Conservation (phyloP, 345 rosid species). For the Aurinia saxatilis region DNA sequence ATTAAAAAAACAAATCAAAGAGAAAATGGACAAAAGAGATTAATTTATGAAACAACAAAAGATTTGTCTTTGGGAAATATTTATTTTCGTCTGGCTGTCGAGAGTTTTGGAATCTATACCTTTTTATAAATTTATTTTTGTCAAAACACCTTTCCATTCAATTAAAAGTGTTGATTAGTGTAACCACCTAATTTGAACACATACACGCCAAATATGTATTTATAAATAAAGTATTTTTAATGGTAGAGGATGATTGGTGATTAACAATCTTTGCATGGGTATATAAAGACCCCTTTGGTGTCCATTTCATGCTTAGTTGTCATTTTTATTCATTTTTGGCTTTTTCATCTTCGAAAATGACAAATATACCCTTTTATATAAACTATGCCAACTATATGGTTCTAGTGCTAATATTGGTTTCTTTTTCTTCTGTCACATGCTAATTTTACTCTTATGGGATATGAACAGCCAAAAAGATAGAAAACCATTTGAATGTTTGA, state of each 20-base stretch:
- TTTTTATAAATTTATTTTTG: slow-evolving; percentile 3
- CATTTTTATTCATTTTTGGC: slow-evolving; percentile 15
- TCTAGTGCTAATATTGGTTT: background rate
- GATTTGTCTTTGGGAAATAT: background rate
- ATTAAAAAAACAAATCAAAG: background rate
- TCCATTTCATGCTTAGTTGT: slow-evolving; percentile 32
- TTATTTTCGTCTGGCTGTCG: slow-evolving; percentile 17
- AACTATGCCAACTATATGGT: background rate
- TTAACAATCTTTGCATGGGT: slow-evolving; percentile 22
- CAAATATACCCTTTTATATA: slow-evolving; percentile 1
- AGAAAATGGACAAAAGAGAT: background rate
- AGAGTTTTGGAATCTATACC: slow-evolving; percentile 25
- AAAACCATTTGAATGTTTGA: background rate
- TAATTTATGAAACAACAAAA: too few relatives aligned
- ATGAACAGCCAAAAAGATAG: background rate
- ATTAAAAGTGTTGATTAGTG: slow-evolving; percentile 25
- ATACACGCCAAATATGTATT: slow-evolving; percentile 1
- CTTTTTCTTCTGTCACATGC: background rate
- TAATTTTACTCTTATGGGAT: background rate
- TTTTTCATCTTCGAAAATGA: background rate
- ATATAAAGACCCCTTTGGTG: slow-evolving; percentile 15
- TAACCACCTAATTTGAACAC: slow-evolving; percentile 20
- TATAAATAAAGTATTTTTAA: background rate
- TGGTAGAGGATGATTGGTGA: slow-evolving; percentile 9
- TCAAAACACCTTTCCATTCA: slow-evolving; percentile 14